Conservation (phyloP, 2,329 filamentous ascomycete genomes). For the Magnaporthiopsis poae region DNA sequence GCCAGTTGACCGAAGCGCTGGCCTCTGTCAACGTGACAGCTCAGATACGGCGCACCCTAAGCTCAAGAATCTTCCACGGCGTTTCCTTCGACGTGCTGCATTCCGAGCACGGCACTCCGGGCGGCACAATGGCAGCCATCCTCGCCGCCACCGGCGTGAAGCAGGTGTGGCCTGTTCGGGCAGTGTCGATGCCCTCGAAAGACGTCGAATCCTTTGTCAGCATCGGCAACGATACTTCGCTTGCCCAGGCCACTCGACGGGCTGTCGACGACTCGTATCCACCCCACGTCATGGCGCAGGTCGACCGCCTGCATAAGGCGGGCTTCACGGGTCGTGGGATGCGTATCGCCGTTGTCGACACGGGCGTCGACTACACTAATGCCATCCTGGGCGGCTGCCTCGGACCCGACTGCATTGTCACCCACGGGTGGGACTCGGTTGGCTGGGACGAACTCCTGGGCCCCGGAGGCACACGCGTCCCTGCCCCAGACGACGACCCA, state of each 20-base stretch:
- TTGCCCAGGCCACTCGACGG: conserved; percentile 19
- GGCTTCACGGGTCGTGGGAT: conserved; percentile 14
- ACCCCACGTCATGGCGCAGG: conserved; percentile 16
- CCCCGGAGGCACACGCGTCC: background rate
- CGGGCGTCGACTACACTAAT: conserved; percentile 15
- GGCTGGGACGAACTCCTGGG: conserved; percentile 1
- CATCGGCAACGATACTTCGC: background rate
- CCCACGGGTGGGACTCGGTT: conserved; percentile 8
- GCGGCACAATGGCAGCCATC: conserved; percentile 13
- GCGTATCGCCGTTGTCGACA: conserved; percentile 15
- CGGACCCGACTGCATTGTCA: conserved; percentile 16
- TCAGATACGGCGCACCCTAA: conserved; percentile 7
- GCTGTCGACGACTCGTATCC: conserved; percentile 17
- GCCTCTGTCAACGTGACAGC: background rate
- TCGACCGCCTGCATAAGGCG: conserved; percentile 14
- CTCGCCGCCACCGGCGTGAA: conserved; percentile 18
- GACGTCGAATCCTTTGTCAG: background rate
- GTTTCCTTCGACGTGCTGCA: conserved; percentile 13
- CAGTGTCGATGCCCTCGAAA: background rate
- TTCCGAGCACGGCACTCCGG: conserved; percentile 3
- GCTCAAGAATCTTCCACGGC: conserved; percentile 14
- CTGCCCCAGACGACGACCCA: conserved; percentile 16
- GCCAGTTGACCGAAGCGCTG: background rate
- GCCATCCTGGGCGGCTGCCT: conserved; percentile 30
- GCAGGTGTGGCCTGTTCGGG: conserved; percentile 21